These are phyloP conservation scores for Dendrocalamus sinicus DNA, from an alignment of 176 grass and related monocot genomes.

Conservation along the genomic window DNA sequence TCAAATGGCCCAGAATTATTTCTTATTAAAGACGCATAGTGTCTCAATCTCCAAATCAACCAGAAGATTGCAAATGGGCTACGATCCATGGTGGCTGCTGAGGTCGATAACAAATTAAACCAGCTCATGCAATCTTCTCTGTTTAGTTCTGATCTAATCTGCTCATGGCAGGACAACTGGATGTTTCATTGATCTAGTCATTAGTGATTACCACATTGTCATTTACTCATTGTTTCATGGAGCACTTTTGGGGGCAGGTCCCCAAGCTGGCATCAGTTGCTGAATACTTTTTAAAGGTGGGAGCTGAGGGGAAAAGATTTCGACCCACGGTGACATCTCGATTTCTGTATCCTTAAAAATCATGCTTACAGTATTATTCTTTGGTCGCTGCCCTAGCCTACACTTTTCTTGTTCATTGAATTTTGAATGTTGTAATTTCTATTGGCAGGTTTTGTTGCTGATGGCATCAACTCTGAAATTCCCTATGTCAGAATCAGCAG, in stretches of 20 bases:
- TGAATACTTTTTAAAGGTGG: slow-evolving; percentile 89
- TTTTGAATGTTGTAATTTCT: slow-evolving; percentile 24
- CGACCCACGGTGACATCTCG: slow-evolving; percentile 79
- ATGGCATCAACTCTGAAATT: slow-evolving; percentile 96
- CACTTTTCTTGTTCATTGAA: neutral
- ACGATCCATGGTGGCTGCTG: slow-evolving; percentile 84
- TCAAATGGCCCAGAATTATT: neutral
- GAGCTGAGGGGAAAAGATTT: slow-evolving; percentile 94
- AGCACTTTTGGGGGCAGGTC: slow-evolving; percentile 57
- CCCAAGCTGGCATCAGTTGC: slow-evolving; percentile 92
- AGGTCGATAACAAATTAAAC: slow-evolving; percentile 48
- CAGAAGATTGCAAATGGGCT: slow-evolving; percentile 65
- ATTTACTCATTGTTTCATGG: neutral
- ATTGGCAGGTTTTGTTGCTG: slow-evolving; percentile 77
- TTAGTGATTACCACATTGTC: neutral
- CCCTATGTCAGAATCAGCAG: slow-evolving; percentile 55
- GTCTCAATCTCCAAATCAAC: neutral
- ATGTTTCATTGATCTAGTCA: slow-evolving; percentile 26
- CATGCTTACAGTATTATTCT: slow-evolving; percentile 4
- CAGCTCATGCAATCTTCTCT: neutral
- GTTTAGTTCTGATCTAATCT: neutral
- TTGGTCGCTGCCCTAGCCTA: neutral
- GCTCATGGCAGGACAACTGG: slow-evolving; percentile 6
- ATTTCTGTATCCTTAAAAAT: neutral
- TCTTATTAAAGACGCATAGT: neutral